phyloP scores from a whole-genome alignment of 371 early-diverging fungal species.

The Batrachochytrium dendrobatidis region DNA sequence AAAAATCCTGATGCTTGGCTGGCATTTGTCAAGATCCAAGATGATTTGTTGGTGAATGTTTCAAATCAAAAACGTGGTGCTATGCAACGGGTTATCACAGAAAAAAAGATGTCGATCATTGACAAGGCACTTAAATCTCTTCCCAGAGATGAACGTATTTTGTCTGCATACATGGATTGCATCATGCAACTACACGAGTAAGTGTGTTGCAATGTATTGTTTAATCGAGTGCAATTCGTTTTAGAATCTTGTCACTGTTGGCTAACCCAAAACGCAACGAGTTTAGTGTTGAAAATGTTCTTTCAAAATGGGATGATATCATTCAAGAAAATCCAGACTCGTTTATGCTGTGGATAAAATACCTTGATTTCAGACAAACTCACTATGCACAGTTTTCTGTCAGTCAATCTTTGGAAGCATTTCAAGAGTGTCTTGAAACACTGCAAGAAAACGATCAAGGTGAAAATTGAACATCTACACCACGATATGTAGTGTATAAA shows the following conservation, averaged over 20 bases:
- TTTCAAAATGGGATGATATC: slow-evolving; percentile 65
- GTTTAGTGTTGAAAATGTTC: slow-evolving; percentile 38
- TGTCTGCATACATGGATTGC: slow-evolving; percentile 52
- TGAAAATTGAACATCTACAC: neutral
- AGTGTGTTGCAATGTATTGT: slow-evolving; percentile 12
- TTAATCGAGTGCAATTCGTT: no score
- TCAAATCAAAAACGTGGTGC: slow-evolving; percentile 8
- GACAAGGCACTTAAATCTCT: slow-evolving; percentile 61
- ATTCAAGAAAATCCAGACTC: slow-evolving; percentile 45
- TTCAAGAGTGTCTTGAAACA: slow-evolving; percentile 52
- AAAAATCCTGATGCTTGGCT: slow-evolving; percentile 59
- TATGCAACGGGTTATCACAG: slow-evolving; percentile 33
- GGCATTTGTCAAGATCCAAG: slow-evolving; percentile 62
- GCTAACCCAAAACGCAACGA: neutral
- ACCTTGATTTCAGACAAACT: slow-evolving; percentile 67
- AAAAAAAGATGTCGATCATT: slow-evolving; percentile 67
- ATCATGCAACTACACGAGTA: slow-evolving; percentile 58
- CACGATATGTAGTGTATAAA: no score
- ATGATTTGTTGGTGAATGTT: slow-evolving; percentile 36
- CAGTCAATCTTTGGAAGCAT: slow-evolving; percentile 51
- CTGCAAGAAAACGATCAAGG: slow-evolving; percentile 8
- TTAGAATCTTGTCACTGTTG: neutral
- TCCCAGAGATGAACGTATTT: slow-evolving; percentile 50
- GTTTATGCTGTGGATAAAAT: slow-evolving; percentile 62
- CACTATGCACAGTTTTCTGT: slow-evolving; percentile 62